phyloP scores from a whole-genome alignment of 257 asterid genomes.

The Asclepias syriaca region DNA sequence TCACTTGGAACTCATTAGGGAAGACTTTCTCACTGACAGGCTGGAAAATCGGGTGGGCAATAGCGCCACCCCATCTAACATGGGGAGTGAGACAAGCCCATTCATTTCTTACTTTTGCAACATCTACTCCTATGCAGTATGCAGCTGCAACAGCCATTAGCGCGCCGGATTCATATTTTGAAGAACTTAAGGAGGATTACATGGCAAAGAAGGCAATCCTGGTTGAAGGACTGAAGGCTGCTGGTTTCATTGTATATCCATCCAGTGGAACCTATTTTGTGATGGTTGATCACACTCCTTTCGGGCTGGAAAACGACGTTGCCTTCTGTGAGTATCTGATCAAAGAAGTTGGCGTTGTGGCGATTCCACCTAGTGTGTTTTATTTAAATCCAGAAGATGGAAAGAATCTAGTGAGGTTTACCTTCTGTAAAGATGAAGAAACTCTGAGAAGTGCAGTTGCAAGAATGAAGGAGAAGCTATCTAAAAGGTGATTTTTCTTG shows the following conservation, averaged over 20 bases:
- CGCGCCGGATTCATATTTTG: constrained; percentile 70
- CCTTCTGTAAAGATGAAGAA: constrained; percentile 90
- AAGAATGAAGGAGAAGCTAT: constrained; percentile 58
- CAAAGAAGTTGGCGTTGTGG: constrained; percentile 90
- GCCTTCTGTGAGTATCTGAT: constrained; percentile 89
- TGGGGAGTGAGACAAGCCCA: constrained; percentile 98
- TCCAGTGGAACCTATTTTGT: constrained; percentile 96
- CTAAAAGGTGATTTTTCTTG: constrained; percentile 27
- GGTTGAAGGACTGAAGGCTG: constrained; percentile 77
- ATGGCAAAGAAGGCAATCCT: constrained; percentile 63
- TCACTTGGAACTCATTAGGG: constrained; percentile 83
- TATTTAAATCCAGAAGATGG: constrained; percentile 91
- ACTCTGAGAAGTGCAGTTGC: constrained; percentile 59
- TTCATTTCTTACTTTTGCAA: constrained; percentile 82
- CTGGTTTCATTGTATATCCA: constrained; percentile 70
- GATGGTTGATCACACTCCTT: constrained; percentile 82
- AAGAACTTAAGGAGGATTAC: constrained; percentile 72
- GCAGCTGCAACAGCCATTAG: constrained; percentile 83
- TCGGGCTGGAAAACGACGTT: constrained; percentile 65
- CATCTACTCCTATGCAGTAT: constrained; percentile 91
- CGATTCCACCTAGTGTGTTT: constrained; percentile 90
- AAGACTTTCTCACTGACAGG: constrained; percentile 95
- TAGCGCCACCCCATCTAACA: constrained; percentile 83
- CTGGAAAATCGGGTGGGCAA: constrained; percentile 98
- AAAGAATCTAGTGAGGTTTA: constrained; percentile 88